phyloP scores from a whole-genome alignment of 1,139 yeast species.

The Saccharomyces uvarum region DNA sequence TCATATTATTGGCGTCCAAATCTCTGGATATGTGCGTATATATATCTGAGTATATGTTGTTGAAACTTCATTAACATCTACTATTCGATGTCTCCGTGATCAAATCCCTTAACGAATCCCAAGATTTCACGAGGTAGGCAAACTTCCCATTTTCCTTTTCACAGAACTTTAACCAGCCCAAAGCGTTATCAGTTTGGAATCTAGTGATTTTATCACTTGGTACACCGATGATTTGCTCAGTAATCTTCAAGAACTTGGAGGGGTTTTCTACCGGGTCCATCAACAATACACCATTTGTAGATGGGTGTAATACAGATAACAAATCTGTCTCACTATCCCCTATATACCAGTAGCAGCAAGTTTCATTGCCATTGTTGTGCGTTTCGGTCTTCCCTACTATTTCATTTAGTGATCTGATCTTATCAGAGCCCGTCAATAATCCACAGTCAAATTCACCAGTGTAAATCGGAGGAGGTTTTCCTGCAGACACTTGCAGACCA shows the following conservation, averaged over 20 bases:
- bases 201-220: constrained; percentile 1
- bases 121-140: background rate
- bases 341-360: constrained; percentile 21
- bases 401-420: constrained; percentile 13
- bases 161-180: background rate
- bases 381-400: constrained; percentile 3
- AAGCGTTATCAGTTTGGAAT: constrained; percentile 4
- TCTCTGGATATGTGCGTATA: background rate
- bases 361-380: background rate
- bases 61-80: background rate
- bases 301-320: constrained; percentile 23
- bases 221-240: constrained; percentile 14
- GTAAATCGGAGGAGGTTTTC: constrained; percentile 8
- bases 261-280: constrained; percentile 25
- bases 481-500: constrained; percentile 10
- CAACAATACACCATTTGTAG: constrained; percentile 24
- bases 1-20: background rate
- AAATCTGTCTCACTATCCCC: constrained; percentile 32
- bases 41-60: background rate
- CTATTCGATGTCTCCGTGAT: background rate
- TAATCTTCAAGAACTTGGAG: constrained; percentile 16
- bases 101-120: background rate
- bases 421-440: constrained; percentile 27
- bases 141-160: background rate
- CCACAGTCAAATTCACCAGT: constrained; percentile 24